Evolutionary conservation across 306 rosid species (phyloP).

Genomic region (Alnus glutinosa): DNA sequence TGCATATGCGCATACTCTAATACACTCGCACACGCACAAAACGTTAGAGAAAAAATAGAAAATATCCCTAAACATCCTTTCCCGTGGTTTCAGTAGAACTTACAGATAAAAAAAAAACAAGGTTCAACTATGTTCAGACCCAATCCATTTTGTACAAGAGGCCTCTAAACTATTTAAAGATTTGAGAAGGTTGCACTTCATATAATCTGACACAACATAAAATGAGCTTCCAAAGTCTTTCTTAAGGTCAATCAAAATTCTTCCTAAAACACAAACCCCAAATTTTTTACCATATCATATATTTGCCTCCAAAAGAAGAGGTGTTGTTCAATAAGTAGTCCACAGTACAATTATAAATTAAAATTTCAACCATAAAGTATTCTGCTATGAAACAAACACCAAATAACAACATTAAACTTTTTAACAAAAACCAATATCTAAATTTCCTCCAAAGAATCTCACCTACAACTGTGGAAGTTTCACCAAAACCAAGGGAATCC

Average conservation of each 20-base stretch:
- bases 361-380: background rate
- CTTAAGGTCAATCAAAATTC: background rate
- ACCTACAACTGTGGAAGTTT: constrained; percentile 78
- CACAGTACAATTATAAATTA: background rate
- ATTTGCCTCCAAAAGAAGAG: background rate
- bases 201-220: no score
- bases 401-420: background rate
- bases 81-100: background rate
- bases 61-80: background rate
- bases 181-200: background rate
- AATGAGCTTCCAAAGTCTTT: background rate
- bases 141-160: background rate
- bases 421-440: background rate
- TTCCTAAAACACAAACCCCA: background rate
- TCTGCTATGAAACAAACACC: background rate
- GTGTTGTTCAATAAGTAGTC: background rate
- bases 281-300: background rate
- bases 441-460: constrained; percentile 16
- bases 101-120: background rate
- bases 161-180: background rate
- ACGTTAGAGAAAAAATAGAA: background rate
- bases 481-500: constrained; percentile 85
- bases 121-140: background rate
- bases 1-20: background rate
- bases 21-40: background rate